These are phyloP conservation scores for Venturia effusa DNA, from an alignment of 2,329 filamentous ascomycete genomes.

Conservation along the genomic window DNA sequence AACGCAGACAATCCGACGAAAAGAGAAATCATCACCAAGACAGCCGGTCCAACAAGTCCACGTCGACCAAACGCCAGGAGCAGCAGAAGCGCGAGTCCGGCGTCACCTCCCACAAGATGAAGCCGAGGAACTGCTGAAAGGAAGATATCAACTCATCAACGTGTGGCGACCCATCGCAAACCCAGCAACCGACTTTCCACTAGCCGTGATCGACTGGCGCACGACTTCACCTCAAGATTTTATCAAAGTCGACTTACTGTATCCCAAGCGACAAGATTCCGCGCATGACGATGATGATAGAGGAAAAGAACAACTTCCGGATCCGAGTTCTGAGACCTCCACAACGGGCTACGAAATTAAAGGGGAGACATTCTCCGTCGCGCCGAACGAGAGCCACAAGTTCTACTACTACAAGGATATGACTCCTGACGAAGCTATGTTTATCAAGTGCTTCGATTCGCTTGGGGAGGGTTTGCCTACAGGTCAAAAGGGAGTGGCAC, in stretches of 20 bases:
- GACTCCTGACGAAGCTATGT: conserved; percentile 44
- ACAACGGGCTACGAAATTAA: conserved; percentile 51
- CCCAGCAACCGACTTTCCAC: conserved; percentile 54
- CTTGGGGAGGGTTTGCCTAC: conserved; percentile 6
- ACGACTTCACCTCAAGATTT: conserved; percentile 48
- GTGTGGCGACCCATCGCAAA: conserved; percentile 58
- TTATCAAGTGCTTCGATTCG: conserved; percentile 32
- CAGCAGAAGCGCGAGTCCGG: conserved; percentile 50
- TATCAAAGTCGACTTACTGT: conserved; percentile 50
- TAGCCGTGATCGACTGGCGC: conserved; percentile 57
- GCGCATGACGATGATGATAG: conserved; percentile 40
- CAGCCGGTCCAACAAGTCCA: conserved; percentile 61
- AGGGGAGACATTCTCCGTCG: conserved; percentile 53
- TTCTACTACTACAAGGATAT: conserved; percentile 61
- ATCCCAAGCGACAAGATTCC: conserved; percentile 37
- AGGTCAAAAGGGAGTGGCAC: conserved; percentile 9
- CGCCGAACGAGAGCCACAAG: conserved; percentile 45
- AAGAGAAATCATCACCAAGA: conserved; percentile 43
- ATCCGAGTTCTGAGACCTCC: conserved; percentile 33
- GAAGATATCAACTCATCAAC: conserved; percentile 57
- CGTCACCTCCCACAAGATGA: conserved; percentile 47
- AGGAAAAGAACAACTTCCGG: conserved; percentile 46
- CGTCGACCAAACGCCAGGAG: conserved; percentile 57
- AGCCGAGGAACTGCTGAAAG: conserved; percentile 44
- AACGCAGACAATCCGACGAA: conserved; percentile 45